Base-by-base conservation (phyloP, 1,284 basidiomycete genomes). In the Meira miltonrushii region DNA sequence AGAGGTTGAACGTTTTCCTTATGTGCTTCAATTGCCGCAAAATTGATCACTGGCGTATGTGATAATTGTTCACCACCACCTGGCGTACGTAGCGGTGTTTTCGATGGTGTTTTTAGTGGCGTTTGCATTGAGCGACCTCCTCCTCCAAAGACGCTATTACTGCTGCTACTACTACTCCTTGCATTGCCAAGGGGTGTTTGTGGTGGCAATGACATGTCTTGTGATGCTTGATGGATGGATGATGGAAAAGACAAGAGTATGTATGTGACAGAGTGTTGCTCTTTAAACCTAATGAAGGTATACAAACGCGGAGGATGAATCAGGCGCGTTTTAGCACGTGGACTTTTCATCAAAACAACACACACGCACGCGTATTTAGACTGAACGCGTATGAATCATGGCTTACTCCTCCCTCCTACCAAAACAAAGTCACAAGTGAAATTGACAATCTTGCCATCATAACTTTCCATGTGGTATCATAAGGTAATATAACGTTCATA, bases 1-100 rank as follows among this genome's bases (percentile, higher is more conserved):
- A 83, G 75, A 0, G 84, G 83, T 57, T 82, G 80, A 48, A 85
- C 84, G 75, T 85, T 85, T 73, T 85, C 84, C 77, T 85, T 85
- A 55, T 84, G 82, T 2, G 80, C 78, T 65, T 85, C 84, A 62
- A 78, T 75, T n/a, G 60, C 55, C 46, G 65, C 67, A 50, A 78
- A 72, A 39, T 71, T 66, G 55, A 76, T 72, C 60, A 78, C 72
- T 57, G 75, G 75, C 5, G 75, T 78, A 9, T 69, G 64, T 13
- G 73, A 75, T 12, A 67, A 74, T 62, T 78, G 75, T 43, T 78
- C 74, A n/a, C 68, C 65, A 8, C 71, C 66, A 12, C 69, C 61
- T 5, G 75, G 75, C 10, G 75, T 77, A 21, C 46, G 46, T 12
- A 48, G 12, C 4, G 46, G 17, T 7, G 23, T 21, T 33, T 33